Percentiles rank a stretch among this genome's conserved stretches.
Evolutionary conservation across 306 rosid genomes (phyloP).

Genomic region (Senna tora): DNA sequence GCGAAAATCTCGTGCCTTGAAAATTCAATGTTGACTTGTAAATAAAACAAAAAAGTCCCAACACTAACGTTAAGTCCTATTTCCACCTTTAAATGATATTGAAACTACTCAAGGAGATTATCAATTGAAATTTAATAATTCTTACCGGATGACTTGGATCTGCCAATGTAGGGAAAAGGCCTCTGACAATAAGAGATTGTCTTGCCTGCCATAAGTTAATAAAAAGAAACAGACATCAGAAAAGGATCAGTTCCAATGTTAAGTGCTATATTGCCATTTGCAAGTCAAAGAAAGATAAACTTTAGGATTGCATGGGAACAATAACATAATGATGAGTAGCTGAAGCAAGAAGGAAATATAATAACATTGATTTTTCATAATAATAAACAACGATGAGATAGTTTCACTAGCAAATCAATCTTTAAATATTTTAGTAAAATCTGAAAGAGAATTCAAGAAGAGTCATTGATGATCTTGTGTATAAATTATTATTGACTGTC

Average conservation of each 20-base stretch:
- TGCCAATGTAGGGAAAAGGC: conserved; percentile 95
- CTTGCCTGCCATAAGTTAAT: conserved; percentile 68
- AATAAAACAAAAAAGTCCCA: background rate
- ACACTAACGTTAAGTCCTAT: background rate
- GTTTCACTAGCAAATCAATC: background rate
- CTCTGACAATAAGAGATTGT: conserved; percentile 93
- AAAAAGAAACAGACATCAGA: conserved; percentile 6
- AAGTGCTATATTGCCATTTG: too few species aligned
- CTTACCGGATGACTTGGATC: conserved; percentile 97
- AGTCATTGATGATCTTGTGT: background rate
- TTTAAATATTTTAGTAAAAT: background rate
- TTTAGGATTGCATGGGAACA: too few species aligned
- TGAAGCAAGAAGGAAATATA: background rate
- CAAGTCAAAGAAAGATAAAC: conserved; percentile 19
- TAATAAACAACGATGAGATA: background rate
- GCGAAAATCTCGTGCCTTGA: background rate
- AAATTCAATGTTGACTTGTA: background rate
- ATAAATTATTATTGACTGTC: background rate
- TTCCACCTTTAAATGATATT: background rate
- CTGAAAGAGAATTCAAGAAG: background rate
- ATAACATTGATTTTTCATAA: background rate
- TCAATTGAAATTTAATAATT: conserved; percentile 20
- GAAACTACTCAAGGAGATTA: background rate
- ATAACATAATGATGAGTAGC: background rate
- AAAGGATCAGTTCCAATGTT: conserved; percentile 26